Conservation (phyloP, 768 basidiomycete species). For the Heimioporus sp. region DNA sequence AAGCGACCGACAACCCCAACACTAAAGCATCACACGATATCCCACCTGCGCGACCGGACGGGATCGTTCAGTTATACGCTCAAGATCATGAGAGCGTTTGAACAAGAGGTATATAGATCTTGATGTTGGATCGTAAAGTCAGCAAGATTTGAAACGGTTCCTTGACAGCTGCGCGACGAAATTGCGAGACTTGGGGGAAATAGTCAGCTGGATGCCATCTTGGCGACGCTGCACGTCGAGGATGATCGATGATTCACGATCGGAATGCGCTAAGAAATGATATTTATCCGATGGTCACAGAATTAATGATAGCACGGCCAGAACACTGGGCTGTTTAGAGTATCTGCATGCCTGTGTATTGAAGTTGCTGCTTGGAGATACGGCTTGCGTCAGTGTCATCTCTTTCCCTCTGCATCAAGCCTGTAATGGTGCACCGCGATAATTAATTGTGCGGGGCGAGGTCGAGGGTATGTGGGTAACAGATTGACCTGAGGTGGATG, state of each 20-base stretch:
- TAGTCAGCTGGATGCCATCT: conserved; percentile 50
- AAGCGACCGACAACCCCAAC: conserved; percentile 86
- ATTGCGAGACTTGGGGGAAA: conserved; percentile 80
- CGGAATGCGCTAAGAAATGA: too few species aligned
- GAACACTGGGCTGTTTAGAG: too few species aligned
- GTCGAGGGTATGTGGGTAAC: too few species aligned
- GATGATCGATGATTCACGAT: background rate
- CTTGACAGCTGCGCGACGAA: conserved; percentile 49
- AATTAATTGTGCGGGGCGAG: too few species aligned
- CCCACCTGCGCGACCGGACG: conserved; percentile 72
- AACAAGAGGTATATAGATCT: conserved; percentile 43
- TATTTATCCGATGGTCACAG: too few species aligned
- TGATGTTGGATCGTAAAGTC: background rate
- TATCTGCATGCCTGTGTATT: too few species aligned
- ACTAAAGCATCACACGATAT: conserved; percentile 77
- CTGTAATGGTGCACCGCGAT: too few species aligned
- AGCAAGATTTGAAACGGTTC: background rate
- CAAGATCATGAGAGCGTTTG: conserved; percentile 62
- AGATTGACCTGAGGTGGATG: too few species aligned
- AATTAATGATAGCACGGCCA: too few species aligned
- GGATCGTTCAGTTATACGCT: conserved; percentile 86
- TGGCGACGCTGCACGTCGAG: conserved; percentile 51
- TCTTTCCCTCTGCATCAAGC: too few species aligned
- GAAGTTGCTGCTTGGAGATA: too few species aligned
- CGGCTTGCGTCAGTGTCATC: too few species aligned